phyloP scores from a whole-genome alignment of 768 basidiomycete species.

The Amanita pallidorosea region DNA sequence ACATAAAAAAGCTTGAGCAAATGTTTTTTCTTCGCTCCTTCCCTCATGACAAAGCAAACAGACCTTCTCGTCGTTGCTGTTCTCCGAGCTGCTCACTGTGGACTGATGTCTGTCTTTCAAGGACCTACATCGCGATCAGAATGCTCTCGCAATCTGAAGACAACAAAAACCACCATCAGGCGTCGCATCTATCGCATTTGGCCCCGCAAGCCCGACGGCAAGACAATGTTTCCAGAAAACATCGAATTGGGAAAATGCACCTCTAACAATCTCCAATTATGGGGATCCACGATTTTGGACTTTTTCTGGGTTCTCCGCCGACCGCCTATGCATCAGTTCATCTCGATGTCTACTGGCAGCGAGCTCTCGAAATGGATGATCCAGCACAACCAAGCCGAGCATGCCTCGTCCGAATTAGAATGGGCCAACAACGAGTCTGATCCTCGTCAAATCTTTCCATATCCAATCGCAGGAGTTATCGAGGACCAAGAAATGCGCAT shows the following conservation, averaged over 20 bases:
- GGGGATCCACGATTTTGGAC: conserved; percentile 33
- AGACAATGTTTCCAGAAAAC: conserved; percentile 5
- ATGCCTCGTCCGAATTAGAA: conserved; percentile 20
- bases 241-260: conserved; percentile 7
- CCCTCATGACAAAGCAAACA: background rate
- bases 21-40: too few relatives aligned
- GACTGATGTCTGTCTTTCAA: conserved; percentile 10
- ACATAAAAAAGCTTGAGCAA: too few relatives aligned
- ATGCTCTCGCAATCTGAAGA: background rate
- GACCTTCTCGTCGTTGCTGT: background rate
- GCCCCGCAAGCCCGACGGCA: conserved; percentile 22
- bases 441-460: conserved; percentile 19
- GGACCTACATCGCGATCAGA: background rate
- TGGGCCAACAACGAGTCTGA: conserved; percentile 25
- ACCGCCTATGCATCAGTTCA: conserved; percentile 8
- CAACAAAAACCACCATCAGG: conserved; percentile 3
- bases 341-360: conserved; percentile 22
- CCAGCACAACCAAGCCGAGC: conserved; percentile 20
- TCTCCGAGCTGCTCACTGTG: background rate
- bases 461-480: conserved; percentile 16
- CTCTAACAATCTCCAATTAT: conserved; percentile 21
- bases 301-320: conserved; percentile 23
- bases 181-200: conserved; percentile 19
- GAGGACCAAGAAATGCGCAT: conserved; percentile 10
- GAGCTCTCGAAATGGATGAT: conserved; percentile 26